Evolutionary conservation across 345 rosid species (phyloP).

Genomic region (Sapria himalayana): DNA sequence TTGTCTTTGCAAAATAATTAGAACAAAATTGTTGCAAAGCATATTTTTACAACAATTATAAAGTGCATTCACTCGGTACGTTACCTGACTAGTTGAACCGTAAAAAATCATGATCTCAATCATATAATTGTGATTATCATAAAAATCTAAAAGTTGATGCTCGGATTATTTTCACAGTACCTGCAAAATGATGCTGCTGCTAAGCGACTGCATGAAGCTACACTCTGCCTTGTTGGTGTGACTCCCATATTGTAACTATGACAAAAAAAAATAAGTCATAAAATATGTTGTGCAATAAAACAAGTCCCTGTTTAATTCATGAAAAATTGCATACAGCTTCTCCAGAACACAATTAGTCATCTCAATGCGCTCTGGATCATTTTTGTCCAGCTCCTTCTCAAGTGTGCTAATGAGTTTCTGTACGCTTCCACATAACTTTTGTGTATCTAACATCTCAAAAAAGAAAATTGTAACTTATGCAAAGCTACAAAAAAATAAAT

Average conservation of each 20-base stretch:
- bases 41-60: too few relatives aligned
- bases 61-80: too few relatives aligned
- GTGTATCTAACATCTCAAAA: constrained; percentile 27
- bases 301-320: too few relatives aligned
- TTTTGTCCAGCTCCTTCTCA: constrained; percentile 73
- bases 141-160: too few relatives aligned
- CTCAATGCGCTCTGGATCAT: constrained; percentile 65
- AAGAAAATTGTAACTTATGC: neutral
- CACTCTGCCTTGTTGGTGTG: constrained; percentile 69
- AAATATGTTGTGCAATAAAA: neutral
- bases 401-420: constrained; percentile 58
- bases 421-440: constrained; percentile 57
- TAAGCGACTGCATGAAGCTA: constrained; percentile 55
- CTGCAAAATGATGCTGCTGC: constrained; percentile 70
- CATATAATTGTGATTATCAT: too few relatives aligned
- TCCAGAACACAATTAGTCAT: constrained; percentile 71
- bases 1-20: too few relatives aligned
- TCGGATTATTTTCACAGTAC: too few relatives aligned
- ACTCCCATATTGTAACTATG: constrained; percentile 80
- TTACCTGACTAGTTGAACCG: too few relatives aligned
- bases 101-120: too few relatives aligned
- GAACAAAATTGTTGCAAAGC: too few relatives aligned
- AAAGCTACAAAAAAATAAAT: neutral
- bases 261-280: neutral
- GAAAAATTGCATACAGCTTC: constrained; percentile 62